These are phyloP conservation scores for Xylaria digitata DNA, from an alignment of 2,329 filamentous ascomycete species.

Conservation along the genomic window DNA sequence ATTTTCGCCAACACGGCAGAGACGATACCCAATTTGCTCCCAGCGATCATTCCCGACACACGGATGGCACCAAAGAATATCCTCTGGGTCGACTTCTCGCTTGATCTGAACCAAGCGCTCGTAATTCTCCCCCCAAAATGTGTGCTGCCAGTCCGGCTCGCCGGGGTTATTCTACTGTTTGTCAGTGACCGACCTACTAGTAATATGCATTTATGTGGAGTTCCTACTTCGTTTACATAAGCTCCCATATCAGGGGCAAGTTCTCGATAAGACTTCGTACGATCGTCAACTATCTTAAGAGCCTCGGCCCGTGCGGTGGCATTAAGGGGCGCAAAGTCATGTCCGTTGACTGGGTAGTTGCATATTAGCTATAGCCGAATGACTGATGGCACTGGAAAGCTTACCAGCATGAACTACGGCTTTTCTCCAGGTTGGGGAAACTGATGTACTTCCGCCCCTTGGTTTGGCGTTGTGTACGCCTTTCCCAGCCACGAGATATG, in stretches of 20 bases:
- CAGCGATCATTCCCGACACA: slow-evolving; percentile 61
- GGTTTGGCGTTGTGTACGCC: slow-evolving; percentile 58
- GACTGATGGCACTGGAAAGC: slow-evolving; percentile 30
- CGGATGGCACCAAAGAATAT: slow-evolving; percentile 61
- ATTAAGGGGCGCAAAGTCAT: slow-evolving; percentile 51
- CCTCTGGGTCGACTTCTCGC: slow-evolving; percentile 57
- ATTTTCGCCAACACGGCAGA: slow-evolving; percentile 37
- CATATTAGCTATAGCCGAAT: slow-evolving; percentile 23
- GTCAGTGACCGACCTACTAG: slow-evolving; percentile 10
- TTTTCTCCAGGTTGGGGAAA: slow-evolving; percentile 64
- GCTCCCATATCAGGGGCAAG: slow-evolving; percentile 57
- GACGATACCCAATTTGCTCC: slow-evolving; percentile 45
- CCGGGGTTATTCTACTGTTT: slow-evolving; percentile 50
- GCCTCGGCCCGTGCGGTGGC: slow-evolving; percentile 46
- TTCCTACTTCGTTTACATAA: slow-evolving; percentile 59
- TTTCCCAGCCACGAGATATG: slow-evolving; percentile 58
- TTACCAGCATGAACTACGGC: slow-evolving; percentile 57
- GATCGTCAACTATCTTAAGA: slow-evolving; percentile 43
- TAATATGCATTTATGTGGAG: background rate
- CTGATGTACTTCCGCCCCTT: slow-evolving; percentile 58
- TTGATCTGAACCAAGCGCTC: slow-evolving; percentile 58
- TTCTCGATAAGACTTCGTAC: slow-evolving; percentile 53
- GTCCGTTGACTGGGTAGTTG: slow-evolving; percentile 44
- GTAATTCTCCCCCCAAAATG: slow-evolving; percentile 61
- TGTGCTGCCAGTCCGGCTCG: slow-evolving; percentile 54